phyloP scores from a whole-genome alignment of 2,329 filamentous ascomycete species.

The Trichoderma koningii region DNA sequence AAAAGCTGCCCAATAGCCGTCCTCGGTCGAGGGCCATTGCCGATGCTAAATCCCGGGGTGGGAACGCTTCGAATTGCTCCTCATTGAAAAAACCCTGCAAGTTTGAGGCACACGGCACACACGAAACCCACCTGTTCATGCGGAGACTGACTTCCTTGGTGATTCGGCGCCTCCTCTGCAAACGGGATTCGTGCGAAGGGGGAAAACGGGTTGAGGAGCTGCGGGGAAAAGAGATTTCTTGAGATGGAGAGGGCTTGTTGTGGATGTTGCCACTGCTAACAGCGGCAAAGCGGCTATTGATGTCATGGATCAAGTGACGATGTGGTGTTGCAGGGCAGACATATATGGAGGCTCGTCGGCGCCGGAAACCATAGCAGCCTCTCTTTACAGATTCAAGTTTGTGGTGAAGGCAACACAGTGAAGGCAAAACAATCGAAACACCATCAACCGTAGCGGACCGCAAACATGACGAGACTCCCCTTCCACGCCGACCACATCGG shows the following conservation, averaged over 20 bases:
- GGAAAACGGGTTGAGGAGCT: not conserved
- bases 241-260: too few relatives aligned
- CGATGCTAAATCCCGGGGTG: not conserved
- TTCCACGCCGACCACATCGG: slow-evolving; percentile 75
- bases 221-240: slow-evolving; percentile 4
- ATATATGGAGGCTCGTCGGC: not conserved
- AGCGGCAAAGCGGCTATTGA: not conserved
- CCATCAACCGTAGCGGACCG: too few relatives aligned
- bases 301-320: not conserved
- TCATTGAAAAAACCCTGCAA: not conserved
- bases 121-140: slow-evolving; percentile 1
- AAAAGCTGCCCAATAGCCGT: not conserved
- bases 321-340: not conserved
- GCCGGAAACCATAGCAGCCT: not conserved
- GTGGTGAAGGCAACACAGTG: too few relatives aligned
- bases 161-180: not conserved
- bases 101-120: slow-evolving; percentile 1
- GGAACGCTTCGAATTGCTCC: not conserved
- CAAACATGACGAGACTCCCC: slow-evolving; percentile 45
- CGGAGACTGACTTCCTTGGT: not conserved
- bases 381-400: not conserved
- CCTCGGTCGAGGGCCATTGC: not conserved
- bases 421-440: not conserved
- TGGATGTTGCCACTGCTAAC: not conserved
- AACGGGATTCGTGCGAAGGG: not conserved